Evolutionary conservation across 805 yeast genomes (phyloP).

Genomic region (Starmerella roubikii): DNA sequence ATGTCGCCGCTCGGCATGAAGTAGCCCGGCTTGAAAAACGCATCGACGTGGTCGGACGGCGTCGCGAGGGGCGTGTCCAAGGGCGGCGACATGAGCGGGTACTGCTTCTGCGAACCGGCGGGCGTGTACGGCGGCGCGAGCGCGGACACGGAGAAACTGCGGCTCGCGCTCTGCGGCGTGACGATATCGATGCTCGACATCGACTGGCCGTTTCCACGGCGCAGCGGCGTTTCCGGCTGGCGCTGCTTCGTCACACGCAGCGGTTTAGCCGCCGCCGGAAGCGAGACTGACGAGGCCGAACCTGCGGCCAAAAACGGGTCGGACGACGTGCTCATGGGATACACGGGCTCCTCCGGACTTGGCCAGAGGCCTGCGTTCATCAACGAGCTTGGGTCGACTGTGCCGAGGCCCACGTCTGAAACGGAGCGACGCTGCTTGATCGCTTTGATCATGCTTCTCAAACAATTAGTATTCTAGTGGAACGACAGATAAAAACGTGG

Average conservation of each 20-base stretch:
- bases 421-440: background rate
- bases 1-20: background rate
- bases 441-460: background rate
- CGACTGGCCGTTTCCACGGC: slow-evolving; percentile 11
- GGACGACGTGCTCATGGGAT: background rate
- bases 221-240: slow-evolving; percentile 10
- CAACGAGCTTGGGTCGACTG: slow-evolving; percentile 7
- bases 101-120: background rate
- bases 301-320: background rate
- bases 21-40: background rate
- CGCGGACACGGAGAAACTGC: slow-evolving; percentile 13
- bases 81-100: slow-evolving; percentile 13
- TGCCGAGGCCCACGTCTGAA: background rate
- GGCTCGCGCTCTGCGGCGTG: slow-evolving; percentile 13
- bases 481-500: no score
- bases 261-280: background rate
- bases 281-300: no score
- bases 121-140: slow-evolving; percentile 12
- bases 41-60: slow-evolving; percentile 8
- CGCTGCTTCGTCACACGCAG: background rate
- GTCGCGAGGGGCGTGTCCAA: slow-evolving; percentile 16
- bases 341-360: background rate
- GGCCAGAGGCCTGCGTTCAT: slow-evolving; percentile 5
- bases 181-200: slow-evolving; percentile 4
- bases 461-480: no score